A percentile compares a stretch with the other conserved stretches of the same genome.
phyloP scores from a whole-genome alignment of 306 rosid genomes.

The Castanea sativa region DNA sequence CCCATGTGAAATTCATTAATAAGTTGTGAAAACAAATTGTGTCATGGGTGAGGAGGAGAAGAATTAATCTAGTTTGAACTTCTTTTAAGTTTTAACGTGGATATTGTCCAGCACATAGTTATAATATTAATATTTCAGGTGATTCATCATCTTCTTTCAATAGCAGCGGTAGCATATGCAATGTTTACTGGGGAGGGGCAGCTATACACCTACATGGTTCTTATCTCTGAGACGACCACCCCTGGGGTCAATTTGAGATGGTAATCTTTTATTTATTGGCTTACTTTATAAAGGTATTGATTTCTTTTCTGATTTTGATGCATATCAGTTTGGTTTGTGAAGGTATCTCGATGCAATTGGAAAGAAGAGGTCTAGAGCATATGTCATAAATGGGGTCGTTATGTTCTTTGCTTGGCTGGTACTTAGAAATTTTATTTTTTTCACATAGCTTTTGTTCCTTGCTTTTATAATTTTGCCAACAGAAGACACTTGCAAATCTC shows the following conservation, averaged over 20 bases:
- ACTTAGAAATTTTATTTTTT: constrained; percentile 11
- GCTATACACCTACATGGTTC: constrained; percentile 87
- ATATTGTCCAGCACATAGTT: constrained; percentile 10
- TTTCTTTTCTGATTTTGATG: constrained; percentile 12
- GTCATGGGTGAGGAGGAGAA: neutral
- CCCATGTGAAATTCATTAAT: no score
- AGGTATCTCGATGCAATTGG: constrained; percentile 97
- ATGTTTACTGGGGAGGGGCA: constrained; percentile 93
- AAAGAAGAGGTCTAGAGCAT: constrained; percentile 81
- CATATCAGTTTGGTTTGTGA: constrained; percentile 27
- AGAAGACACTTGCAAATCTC: no score
- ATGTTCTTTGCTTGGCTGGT: constrained; percentile 96
- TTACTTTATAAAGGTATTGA: neutral
- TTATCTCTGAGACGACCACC: constrained; percentile 93
- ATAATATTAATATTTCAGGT: constrained; percentile 58
- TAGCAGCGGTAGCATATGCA: constrained; percentile 71
- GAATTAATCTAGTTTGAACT: neutral
- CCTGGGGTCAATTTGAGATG: constrained; percentile 98
- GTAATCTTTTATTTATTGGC: constrained; percentile 37
- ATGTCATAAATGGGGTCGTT: constrained; percentile 79
- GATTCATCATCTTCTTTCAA: constrained; percentile 79
- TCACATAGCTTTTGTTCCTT: neutral
- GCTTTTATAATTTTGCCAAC: neutral
- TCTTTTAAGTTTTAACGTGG: constrained; percentile 24
- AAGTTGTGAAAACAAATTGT: no score